phyloP scores from a whole-genome alignment of 2,329 filamentous ascomycete genomes.

The Ophiostoma sp. region DNA sequence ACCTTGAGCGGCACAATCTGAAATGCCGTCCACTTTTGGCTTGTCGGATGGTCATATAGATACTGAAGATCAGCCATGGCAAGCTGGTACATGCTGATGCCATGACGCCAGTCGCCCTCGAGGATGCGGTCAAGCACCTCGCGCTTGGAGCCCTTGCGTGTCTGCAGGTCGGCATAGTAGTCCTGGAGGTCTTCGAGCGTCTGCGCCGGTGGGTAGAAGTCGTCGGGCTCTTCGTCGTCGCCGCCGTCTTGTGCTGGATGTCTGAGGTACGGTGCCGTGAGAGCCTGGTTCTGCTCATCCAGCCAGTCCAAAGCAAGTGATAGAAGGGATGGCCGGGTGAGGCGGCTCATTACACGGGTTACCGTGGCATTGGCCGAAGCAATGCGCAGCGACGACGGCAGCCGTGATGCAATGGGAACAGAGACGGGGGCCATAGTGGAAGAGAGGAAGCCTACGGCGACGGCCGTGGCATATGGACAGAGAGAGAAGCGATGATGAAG shows the following conservation, averaged over 20 bases:
- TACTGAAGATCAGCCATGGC: slow-evolving; percentile 65
- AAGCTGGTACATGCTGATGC: slow-evolving; percentile 59
- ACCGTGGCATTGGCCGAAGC: slow-evolving; percentile 59
- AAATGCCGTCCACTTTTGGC: slow-evolving; percentile 60
- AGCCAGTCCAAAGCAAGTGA: slow-evolving; percentile 74
- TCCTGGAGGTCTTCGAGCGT: slow-evolving; percentile 62
- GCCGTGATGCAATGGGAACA: slow-evolving; percentile 64
- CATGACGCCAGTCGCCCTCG: slow-evolving; percentile 63
- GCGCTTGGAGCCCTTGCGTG: slow-evolving; percentile 54
- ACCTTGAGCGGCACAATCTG: slow-evolving; percentile 51
- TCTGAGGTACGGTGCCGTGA: slow-evolving; percentile 54
- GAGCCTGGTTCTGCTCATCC: slow-evolving; percentile 55
- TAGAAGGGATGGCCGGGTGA: slow-evolving; percentile 67
- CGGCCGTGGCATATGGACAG: neutral
- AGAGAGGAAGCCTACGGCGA: neutral
- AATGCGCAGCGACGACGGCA: slow-evolving; percentile 66
- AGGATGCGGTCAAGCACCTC: slow-evolving; percentile 59
- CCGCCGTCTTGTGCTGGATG: slow-evolving; percentile 38
- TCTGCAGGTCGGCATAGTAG: slow-evolving; percentile 56
- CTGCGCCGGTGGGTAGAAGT: slow-evolving; percentile 62
- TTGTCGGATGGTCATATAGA: slow-evolving; percentile 58
- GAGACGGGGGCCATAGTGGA: slow-evolving; percentile 52
- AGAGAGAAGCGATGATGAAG: neutral
- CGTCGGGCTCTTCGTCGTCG: slow-evolving; percentile 52
- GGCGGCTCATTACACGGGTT: slow-evolving; percentile 59